These are phyloP conservation scores for Spencermartinsiella ligniputridi DNA, from an alignment of 1,139 yeast species.

Conservation along the genomic window DNA sequence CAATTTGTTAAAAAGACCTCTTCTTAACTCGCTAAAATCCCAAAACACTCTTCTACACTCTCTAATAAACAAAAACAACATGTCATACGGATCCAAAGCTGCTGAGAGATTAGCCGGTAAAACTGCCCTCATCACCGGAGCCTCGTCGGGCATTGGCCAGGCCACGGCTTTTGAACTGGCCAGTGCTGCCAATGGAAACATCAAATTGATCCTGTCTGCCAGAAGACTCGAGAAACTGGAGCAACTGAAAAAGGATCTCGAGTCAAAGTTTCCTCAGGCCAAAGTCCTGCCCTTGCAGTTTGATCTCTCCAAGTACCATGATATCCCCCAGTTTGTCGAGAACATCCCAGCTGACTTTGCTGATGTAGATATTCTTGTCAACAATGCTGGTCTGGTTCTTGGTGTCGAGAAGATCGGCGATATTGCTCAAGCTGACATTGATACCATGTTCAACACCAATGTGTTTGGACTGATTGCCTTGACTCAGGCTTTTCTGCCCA, in stretches of 20 bases:
- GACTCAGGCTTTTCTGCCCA: slow-evolving; percentile 60
- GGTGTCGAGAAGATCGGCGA: slow-evolving; percentile 64
- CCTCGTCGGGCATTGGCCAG: slow-evolving; percentile 73
- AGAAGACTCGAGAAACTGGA: slow-evolving; percentile 52
- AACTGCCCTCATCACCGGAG: slow-evolving; percentile 65
- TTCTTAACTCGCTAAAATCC: neutral
- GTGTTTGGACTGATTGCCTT: slow-evolving; percentile 65
- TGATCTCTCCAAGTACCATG: slow-evolving; percentile 54
- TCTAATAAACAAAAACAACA: slow-evolving; percentile 1
- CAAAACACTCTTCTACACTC: neutral
- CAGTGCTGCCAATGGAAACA: slow-evolving; percentile 59
- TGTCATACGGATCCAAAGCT: slow-evolving; percentile 50
- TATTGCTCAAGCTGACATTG: slow-evolving; percentile 49
- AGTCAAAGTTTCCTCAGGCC: slow-evolving; percentile 41
- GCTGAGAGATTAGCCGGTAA: slow-evolving; percentile 60
- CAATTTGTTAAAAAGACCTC: no score
- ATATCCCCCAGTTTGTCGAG: slow-evolving; percentile 50
- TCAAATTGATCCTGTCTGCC: slow-evolving; percentile 65
- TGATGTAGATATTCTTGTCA: slow-evolving; percentile 50
- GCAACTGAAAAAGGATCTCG: slow-evolving; percentile 44
- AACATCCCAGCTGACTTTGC: slow-evolving; percentile 38
- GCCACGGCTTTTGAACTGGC: slow-evolving; percentile 76
- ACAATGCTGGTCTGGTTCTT: slow-evolving; percentile 79
- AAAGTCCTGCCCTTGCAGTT: slow-evolving; percentile 46
- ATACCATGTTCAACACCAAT: slow-evolving; percentile 65